Evolutionary conservation across 768 basidiomycete genomes (phyloP), one percentile per base, ranked within the genome.

Genomic region (Daedaleopsis nitida): DNA sequence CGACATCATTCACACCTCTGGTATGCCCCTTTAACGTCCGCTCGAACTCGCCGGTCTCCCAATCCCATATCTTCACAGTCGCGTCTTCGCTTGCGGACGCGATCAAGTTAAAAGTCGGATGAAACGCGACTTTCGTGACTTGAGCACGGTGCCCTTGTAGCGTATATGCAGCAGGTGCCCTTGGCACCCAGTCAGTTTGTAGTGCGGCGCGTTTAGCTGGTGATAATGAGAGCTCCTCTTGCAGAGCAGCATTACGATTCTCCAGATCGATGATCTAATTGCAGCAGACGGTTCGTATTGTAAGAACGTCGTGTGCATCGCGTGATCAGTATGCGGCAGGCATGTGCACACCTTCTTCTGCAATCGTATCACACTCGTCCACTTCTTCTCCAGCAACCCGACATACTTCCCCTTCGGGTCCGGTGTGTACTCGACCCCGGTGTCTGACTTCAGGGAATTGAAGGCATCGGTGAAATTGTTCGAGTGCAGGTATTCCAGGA

Each of bases 321-420:
- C 21, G 23, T 32, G 14, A 21, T 45, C 3, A 44, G 24, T 16
- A 7, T 7, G 1, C 10, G 45, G 13, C 23, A 38, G 3, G 23
- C 27, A 38, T 64, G 63, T 48, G 45, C 69, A 64, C 62, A 89
- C 94, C 87, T 96, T 96, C 82, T 96, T 93, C 79, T 98, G 96
- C 72, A 98, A 75, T 66, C 96, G 84, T 60, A 98, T 96, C 37
- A 97, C 94, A 70, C 90, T 92, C 52, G 93, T 96, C 96, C 96
- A 98, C 75, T 98, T 98, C 87, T 96, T 96, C 80, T 94, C 96
- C 62, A 98, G 77, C 58, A 98, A 77, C 1, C 94, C 95, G 1
- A 87, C 86, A 69, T 87, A 89, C 73, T 92, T 90, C 53, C 92
- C 86, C 72, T 91, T 94, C 23, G 92, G 86, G 78, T 96, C 94